Base-by-base conservation (phyloP, 805 yeast species). In the Saccharomycopsis schoenii region DNA sequence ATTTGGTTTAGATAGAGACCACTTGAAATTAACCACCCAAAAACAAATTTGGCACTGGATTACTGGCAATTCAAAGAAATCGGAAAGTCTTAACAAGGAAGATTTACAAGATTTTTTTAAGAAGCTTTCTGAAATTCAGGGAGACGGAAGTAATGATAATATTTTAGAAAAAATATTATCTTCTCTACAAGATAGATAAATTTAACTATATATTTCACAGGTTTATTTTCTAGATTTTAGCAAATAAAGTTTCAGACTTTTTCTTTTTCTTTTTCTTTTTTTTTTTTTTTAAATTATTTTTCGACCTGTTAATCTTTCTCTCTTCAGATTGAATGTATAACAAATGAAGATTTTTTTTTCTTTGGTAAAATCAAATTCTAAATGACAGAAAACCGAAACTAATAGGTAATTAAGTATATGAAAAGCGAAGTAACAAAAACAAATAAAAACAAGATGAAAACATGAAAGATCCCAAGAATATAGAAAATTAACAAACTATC, bases 1-100 rank as follows among this genome's bases (percentile, higher is more conserved):
- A 21, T 47, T 47, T 47, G 52, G 52, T 21, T 47, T 47, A 25
- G n/a, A 47, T 47, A 15, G 25, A 6, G n/a, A 47, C 21, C 24
- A 47, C 21, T 47, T 47, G n/a, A 47, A 47, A 34, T 47, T 25
- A 24, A 21, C 21, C 12, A 47, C 52, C 14, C 56, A 37, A 40
- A 34, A 47, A 11, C 57, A 43, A 34, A 15, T 61, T 17, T 61
- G 64, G 64, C 25, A 60, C 4, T 59, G 62, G 62, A 21, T 61
- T 21, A 39, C 39, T 15, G 14, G 62, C 14, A 47, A 47, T 12
- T 21, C 52, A 24, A 47, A 47, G 21, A 47, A 24, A 11, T 47
- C 52, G 14, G 52, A 21, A 47, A 47, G 10, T 21, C 9, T 47
- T 21, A 47, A 24, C 21, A 47, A 47, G 12, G 52, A 47, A 11